Evolutionary conservation across 352 stramenopile species (phyloP).

Genomic region (Phytophthora vignae): DNA sequence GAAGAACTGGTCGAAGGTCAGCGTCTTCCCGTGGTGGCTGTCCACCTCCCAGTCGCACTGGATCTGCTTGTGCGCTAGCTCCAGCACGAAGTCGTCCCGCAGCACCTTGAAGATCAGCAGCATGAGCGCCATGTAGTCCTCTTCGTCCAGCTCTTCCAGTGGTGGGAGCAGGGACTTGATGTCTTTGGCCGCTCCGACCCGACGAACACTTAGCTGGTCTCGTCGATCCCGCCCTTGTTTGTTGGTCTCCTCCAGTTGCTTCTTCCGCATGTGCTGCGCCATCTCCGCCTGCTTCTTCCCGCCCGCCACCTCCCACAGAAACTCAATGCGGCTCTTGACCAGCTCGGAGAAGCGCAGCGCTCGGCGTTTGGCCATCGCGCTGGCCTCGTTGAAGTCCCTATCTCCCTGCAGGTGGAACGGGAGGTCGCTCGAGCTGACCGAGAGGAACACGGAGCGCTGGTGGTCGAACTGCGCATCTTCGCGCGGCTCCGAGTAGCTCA

Average conservation of each 20-base stretch:
- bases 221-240: slow-evolving; percentile 8
- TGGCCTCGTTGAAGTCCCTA: slow-evolving; percentile 69
- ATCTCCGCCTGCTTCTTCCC: slow-evolving; percentile 47
- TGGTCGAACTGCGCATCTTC: slow-evolving; percentile 77
- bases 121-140: slow-evolving; percentile 78
- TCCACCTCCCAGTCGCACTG: slow-evolving; percentile 84
- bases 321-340: slow-evolving; percentile 57
- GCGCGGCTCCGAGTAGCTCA: slow-evolving; percentile 51
- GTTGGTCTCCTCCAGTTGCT: slow-evolving; percentile 24
- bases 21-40: slow-evolving; percentile 60
- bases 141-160: slow-evolving; percentile 52
- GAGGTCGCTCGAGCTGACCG: slow-evolving; percentile 37
- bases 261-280: slow-evolving; percentile 29
- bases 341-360: slow-evolving; percentile 58
- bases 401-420: slow-evolving; percentile 85
- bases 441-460: slow-evolving; percentile 50
- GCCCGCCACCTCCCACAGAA: slow-evolving; percentile 72
- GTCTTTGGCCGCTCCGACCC: slow-evolving; percentile 3
- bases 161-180: slow-evolving; percentile 20
- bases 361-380: slow-evolving; percentile 58
- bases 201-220: slow-evolving; percentile 31
- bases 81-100: slow-evolving; percentile 71
- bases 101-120: slow-evolving; percentile 84
- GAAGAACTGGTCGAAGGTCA: slow-evolving; percentile 76
- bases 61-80: slow-evolving; percentile 66